Base-by-base conservation (phyloP, 441 rosid species). In the Pelargonium citronellum region DNA sequence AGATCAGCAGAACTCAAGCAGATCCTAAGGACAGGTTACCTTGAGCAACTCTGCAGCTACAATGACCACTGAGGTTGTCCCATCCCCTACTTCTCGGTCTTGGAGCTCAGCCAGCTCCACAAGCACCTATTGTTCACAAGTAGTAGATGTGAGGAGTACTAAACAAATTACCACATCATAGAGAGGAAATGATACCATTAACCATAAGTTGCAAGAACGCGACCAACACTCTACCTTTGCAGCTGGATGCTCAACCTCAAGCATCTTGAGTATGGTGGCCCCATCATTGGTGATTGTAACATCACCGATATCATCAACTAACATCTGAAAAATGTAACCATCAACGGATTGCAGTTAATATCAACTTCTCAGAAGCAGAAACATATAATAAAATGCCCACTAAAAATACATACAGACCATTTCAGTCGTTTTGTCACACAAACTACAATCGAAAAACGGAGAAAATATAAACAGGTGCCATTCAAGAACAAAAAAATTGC, bases 31-130 rank as follows among this genome's bases (percentile, higher is more conserved):
- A 66, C 73, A 78, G 15, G 9, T 70, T 76, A 95, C 98, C 96
- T 95, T 89, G 1, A 95, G 91, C 80, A 95, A 81, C 83, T 92
- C 97, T 17, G 98, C 97, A 74, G 99, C 97, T 16, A 92, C 87
- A 76, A 95, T 92, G 68, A 92, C 98, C 67, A 95, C 98, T 22
- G 98, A 91, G 62, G 99, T 89, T 62, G 99, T 92, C 60, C 97
- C 98, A 83, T 95, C 98, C 60, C 99, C 98, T 43, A 92, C 98
- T 87, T 95, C 99, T 75, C 89, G 85, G 70, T 92, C 99, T 77
- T 92, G 98, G 82, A 90, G 97, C 81, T 95, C 98, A 58, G 98
- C 97, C 87, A 91, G 84, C 84, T 95, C 98, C 13, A 91, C 99
- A 12, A 95, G 91, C 44, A 91, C 94, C 98, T 92, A 79, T 37